Evolutionary conservation across 495 filamentous ascomycete genomes (phyloP).

Genomic region (Neurospora terricola): DNA sequence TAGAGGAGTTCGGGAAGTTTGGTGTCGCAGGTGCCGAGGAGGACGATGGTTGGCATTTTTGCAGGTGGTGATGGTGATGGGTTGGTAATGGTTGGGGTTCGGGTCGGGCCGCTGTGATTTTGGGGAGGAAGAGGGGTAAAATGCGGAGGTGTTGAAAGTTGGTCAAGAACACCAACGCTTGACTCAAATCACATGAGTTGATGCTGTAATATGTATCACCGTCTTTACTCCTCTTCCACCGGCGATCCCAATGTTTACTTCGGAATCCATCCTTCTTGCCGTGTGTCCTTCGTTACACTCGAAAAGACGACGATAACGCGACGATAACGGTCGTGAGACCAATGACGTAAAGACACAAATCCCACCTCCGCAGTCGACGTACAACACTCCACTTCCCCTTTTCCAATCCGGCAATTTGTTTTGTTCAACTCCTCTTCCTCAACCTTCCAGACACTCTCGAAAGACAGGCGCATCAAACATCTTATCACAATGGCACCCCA

Average conservation of each 20-base stretch:
- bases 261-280: background rate
- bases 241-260: background rate
- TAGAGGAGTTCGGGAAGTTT: slow-evolving; percentile 53
- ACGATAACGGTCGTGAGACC: background rate
- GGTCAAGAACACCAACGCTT: background rate
- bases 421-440: background rate
- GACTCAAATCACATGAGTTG: background rate
- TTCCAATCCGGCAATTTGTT: background rate
- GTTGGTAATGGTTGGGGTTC: background rate
- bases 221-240: background rate
- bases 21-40: slow-evolving; percentile 61
- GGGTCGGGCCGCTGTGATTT: background rate
- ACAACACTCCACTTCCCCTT: background rate
- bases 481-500: slow-evolving; percentile 20
- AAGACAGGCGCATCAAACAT: background rate
- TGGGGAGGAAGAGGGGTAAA: background rate
- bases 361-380: background rate
- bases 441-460: too few relatives aligned
- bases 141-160: background rate
- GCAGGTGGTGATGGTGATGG: background rate
- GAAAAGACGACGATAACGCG: background rate
- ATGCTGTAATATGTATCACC: background rate
- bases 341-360: background rate
- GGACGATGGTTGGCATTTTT: slow-evolving; percentile 36
- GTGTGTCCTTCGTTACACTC: background rate